Evolutionary conservation across 768 basidiomycete species (phyloP), one percentile per base, ranked within the genome.

Genomic region (Naganishia friedmannii): DNA sequence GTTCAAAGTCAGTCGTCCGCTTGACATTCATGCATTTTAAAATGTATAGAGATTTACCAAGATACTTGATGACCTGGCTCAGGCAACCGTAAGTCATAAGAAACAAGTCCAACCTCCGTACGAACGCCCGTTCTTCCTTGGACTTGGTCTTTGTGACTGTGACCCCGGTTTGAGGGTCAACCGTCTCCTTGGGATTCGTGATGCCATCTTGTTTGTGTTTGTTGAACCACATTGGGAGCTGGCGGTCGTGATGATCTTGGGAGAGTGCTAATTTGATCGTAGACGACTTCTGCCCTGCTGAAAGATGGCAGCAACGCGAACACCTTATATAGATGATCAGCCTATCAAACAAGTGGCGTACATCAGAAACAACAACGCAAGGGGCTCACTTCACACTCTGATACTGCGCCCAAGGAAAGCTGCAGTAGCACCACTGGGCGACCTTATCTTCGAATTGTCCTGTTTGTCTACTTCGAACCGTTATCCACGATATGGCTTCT

Each of bases 41-140:
- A 4, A 3, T 10, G n/a, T 3, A 19, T 7, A 26, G 53, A n/a
- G 70, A 70, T 55, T 73, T 71, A 69, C 74, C 75, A 10, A 74
- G 66, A 54, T 74, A 78, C 55, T 78, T 78, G 68, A 78, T 75
- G 60, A 73, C 69, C 53, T 74, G 73, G 19, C 72, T 70, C 51
- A 73, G 53, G 45, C 74, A 77, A 32, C 69, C 69, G 51, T 69
- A 76, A 9, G 72, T 67, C 48, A 77, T 67, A 32, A 79, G 57
- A 54, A 77, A 69, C 37, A 69, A 56, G 46, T 77, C 76, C 53
- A 77, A 60, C 23, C 72, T 65, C 8, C 70, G 66, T 6, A 77
- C 72, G 28, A 77, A 77, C 34, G 65, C 48, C 29, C 37, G 28
- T 28, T 66, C 65, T 54, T 66, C 60, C 19, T 63, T 63, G 7